Conservation (phyloP, 768 basidiomycete species). For the Amanita thiersii region DNA sequence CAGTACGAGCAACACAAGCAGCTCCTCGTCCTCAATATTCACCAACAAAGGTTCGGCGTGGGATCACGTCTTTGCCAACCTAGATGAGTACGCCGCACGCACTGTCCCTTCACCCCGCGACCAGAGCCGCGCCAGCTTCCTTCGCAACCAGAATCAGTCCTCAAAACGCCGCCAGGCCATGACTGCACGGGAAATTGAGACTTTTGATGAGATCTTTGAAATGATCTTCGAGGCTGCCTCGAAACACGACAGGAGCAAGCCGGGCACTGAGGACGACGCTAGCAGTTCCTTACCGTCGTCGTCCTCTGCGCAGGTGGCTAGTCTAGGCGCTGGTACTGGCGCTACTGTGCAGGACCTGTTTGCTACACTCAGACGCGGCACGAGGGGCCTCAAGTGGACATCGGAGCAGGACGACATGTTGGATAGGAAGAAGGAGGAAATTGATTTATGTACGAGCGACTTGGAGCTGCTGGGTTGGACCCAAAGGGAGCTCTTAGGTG, state of each 20-base stretch:
- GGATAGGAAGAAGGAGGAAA: slow-evolving; percentile 65
- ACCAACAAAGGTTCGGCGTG: slow-evolving; percentile 30
- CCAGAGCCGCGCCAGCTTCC: background rate
- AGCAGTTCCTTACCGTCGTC: slow-evolving; percentile 7
- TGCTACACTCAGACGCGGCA: slow-evolving; percentile 43
- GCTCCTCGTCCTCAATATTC: slow-evolving; percentile 22
- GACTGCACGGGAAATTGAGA: slow-evolving; percentile 58
- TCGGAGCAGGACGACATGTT: slow-evolving; percentile 44
- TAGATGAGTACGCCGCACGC: slow-evolving; percentile 19
- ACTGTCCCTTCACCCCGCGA: slow-evolving; percentile 6
- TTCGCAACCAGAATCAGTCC: slow-evolving; percentile 12
- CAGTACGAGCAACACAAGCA: background rate
- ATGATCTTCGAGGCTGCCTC: slow-evolving; percentile 51
- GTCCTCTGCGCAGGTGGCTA: background rate
- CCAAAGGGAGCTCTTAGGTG: slow-evolving; percentile 38
- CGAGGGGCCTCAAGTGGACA: slow-evolving; percentile 42
- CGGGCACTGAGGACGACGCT: background rate
- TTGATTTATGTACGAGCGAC: slow-evolving; percentile 64
- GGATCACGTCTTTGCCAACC: slow-evolving; percentile 46
- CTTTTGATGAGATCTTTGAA: slow-evolving; percentile 69
- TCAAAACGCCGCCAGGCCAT: slow-evolving; percentile 37
- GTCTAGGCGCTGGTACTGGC: too few relatives aligned
- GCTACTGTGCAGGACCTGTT: too few relatives aligned
- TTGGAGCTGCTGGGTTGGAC: slow-evolving; percentile 71
- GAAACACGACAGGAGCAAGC: background rate